Conservation (phyloP, 1,139 yeast genomes). For the Pneumocystis canis region DNA sequence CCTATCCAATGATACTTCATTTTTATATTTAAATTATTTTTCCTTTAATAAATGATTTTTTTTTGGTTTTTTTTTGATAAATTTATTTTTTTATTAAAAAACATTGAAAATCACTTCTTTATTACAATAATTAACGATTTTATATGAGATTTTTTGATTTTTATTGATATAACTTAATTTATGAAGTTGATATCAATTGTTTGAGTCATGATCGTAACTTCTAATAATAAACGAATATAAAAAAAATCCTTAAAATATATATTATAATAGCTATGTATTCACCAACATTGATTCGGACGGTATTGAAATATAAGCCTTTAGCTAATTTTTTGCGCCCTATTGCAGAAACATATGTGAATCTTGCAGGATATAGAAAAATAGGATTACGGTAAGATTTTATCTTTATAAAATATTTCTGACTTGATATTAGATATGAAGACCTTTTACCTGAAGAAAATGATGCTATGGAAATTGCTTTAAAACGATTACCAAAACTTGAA, state of each 20-base stretch:
- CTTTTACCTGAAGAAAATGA: slow-evolving; percentile 77
- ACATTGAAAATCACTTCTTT: not conserved
- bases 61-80: not conserved
- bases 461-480: slow-evolving; percentile 69
- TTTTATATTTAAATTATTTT: not conserved
- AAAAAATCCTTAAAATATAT: not conserved
- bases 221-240: not conserved
- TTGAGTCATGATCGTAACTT: too few relatives aligned
- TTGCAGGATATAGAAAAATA: slow-evolving; percentile 13
- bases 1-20: not conserved
- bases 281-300: not conserved
- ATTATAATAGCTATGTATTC: not conserved
- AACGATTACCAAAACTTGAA: slow-evolving; percentile 73
- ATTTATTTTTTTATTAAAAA: not conserved
- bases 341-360: slow-evolving; percentile 10
- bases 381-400: slow-evolving; percentile 10
- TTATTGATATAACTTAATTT: too few relatives aligned
- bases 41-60: not conserved
- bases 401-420: not conserved
- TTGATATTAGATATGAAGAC: slow-evolving; percentile 49
- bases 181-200: too few relatives aligned
- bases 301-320: slow-evolving; percentile 10
- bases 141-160: too few relatives aligned
- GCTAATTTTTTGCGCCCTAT: slow-evolving; percentile 8
- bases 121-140: too few relatives aligned